Conservation (phyloP, 805 yeast species). For the Brettanomyces sp. region DNA sequence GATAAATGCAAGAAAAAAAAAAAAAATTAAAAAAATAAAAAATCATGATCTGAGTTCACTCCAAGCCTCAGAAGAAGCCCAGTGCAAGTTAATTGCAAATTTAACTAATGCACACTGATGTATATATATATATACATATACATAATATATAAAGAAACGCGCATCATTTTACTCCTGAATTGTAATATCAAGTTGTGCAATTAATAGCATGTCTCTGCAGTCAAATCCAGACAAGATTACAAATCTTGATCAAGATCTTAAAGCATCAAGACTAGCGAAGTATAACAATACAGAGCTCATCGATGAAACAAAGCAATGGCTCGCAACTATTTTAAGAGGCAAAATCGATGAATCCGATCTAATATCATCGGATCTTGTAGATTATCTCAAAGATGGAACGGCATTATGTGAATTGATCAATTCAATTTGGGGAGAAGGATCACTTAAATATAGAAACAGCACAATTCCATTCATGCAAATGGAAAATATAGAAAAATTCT, state of each 20-base stretch:
- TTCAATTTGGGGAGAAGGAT: conserved; percentile 28
- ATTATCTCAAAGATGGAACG: conserved; percentile 52
- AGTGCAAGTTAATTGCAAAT: no score
- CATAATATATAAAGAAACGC: no score
- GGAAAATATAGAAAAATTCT: conserved; percentile 76
- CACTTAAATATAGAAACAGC: conserved; percentile 45
- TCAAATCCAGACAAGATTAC: conserved; percentile 19
- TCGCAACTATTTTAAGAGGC: conserved; percentile 29
- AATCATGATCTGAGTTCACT: no score
- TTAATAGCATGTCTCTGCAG: no score
- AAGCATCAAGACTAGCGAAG: conserved; percentile 39
- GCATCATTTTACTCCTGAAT: no score
- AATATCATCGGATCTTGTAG: conserved; percentile 36
- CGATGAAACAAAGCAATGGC: conserved; percentile 40
- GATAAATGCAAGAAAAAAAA: no score
- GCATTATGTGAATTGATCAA: conserved; percentile 40
- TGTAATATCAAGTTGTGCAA: no score
- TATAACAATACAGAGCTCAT: conserved; percentile 30
- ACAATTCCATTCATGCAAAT: conserved; percentile 72
- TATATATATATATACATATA: no score
- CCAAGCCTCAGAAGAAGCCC: no score
- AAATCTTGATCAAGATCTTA: conserved; percentile 57
- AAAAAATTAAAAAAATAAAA: no score
- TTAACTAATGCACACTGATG: no score
- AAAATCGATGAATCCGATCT: conserved; percentile 13